Evolutionary conservation across 2,329 filamentous ascomycete genomes (phyloP).

Genomic region (Cercospora berteroae): DNA sequence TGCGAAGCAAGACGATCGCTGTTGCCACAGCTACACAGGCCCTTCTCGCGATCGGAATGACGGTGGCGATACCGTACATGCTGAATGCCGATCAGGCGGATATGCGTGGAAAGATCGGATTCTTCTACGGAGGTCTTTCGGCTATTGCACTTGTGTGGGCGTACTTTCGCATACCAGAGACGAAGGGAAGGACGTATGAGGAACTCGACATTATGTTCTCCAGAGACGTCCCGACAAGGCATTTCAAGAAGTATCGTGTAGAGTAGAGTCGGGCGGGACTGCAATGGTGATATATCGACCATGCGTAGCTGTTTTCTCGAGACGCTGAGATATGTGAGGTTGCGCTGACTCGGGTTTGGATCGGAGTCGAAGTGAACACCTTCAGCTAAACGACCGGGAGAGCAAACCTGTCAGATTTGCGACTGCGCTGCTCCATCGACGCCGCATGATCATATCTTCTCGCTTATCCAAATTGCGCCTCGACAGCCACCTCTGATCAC

Average conservation of each 20-base stretch:
- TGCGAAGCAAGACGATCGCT: slow-evolving; percentile 41
- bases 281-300: neutral
- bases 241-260: slow-evolving; percentile 36
- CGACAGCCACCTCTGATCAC: slow-evolving; percentile 87
- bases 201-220: slow-evolving; percentile 47
- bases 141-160: slow-evolving; percentile 39
- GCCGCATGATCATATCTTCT: slow-evolving; percentile 56
- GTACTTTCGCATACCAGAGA: slow-evolving; percentile 43
- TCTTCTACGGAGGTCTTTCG: slow-evolving; percentile 43
- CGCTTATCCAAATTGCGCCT: slow-evolving; percentile 88
- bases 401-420: neutral
- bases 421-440: neutral
- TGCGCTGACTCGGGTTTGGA: neutral
- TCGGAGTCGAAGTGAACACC: neutral
- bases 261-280: slow-evolving; percentile 17
- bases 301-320: too few species aligned
- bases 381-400: neutral
- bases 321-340: neutral
- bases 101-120: slow-evolving; percentile 43
- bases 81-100: slow-evolving; percentile 45
- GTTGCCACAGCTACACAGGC: slow-evolving; percentile 44
- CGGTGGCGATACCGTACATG: slow-evolving; percentile 41
- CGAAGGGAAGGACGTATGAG: slow-evolving; percentile 43
- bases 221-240: slow-evolving; percentile 36
- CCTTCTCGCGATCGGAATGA: slow-evolving; percentile 42